Percentiles rank a stretch among this genome's conserved stretches.
phyloP scores from a whole-genome alignment of 306 rosid species.

The Medicago ruthenica region DNA sequence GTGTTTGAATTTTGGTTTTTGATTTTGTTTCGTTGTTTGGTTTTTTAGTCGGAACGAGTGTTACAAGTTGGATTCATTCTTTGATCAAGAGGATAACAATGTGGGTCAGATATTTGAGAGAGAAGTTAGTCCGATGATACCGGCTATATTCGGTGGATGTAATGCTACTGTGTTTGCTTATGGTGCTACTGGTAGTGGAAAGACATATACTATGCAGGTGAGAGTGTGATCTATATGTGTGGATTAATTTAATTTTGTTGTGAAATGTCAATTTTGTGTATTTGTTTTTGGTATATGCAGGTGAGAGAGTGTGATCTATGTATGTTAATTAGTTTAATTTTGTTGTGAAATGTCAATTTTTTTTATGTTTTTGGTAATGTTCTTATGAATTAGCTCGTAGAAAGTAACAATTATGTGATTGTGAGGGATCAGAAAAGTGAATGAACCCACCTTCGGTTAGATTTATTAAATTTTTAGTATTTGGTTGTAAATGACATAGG shows the following conservation, averaged over 20 bases:
- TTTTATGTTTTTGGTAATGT: neutral
- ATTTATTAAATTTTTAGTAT: neutral
- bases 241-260: neutral
- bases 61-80: constrained; percentile 78
- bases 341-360: neutral
- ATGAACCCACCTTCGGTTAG: neutral
- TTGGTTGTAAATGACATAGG: constrained; percentile 12
- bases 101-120: constrained; percentile 65
- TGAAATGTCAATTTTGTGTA: too few species aligned
- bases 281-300: constrained; percentile 61
- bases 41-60: constrained; percentile 78
- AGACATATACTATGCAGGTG: constrained; percentile 97
- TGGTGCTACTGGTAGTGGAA: constrained; percentile 98
- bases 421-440: constrained; percentile 7
- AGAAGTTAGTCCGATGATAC: constrained; percentile 82
- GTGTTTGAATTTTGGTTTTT: neutral
- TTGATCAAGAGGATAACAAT: constrained; percentile 74
- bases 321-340: neutral
- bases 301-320: constrained; percentile 46
- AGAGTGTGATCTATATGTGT: constrained; percentile 23
- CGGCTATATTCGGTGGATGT: constrained; percentile 70
- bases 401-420: neutral
- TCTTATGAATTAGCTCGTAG: neutral
- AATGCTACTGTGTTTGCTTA: constrained; percentile 91
- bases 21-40: neutral